A percentile compares a stretch with the other conserved stretches of the same genome.
These are phyloP conservation scores for Cladosporium phlei DNA, from an alignment of 2,329 filamentous ascomycete species.

Conservation along the genomic window DNA sequence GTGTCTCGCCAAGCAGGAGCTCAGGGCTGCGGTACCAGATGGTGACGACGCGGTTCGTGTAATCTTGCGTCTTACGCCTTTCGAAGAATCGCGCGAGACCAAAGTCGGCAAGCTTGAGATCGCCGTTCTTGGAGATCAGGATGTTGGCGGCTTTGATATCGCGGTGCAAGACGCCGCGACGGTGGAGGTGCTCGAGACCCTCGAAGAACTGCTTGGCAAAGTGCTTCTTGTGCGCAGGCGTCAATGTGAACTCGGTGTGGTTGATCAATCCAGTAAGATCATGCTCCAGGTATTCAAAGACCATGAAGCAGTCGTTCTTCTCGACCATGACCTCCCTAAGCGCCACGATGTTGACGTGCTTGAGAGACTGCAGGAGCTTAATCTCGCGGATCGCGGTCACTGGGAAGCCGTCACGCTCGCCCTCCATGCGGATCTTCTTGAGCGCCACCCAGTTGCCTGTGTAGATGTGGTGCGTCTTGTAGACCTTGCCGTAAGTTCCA, in stretches of 20 bases:
- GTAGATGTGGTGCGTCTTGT: conserved; percentile 91
- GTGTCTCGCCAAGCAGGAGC: conserved; percentile 82
- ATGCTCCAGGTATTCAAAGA: conserved; percentile 96
- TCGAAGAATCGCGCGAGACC: conserved; percentile 94
- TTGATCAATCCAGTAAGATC: conserved; percentile 93
- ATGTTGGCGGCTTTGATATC: conserved; percentile 98
- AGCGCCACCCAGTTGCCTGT: conserved; percentile 77
- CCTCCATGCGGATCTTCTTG: conserved; percentile 91
- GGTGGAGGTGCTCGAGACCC: conserved; percentile 88
- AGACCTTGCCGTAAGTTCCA: conserved; percentile 92
- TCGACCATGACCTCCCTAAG: conserved; percentile 96
- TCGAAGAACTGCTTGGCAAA: conserved; percentile 90
- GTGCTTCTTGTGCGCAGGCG: conserved; percentile 84
- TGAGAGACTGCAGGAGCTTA: conserved; percentile 81
- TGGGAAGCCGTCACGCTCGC: conserved; percentile 83
- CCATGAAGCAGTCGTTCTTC: conserved; percentile 98
- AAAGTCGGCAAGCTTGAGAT: conserved; percentile 95
- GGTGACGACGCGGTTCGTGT: conserved; percentile 97
- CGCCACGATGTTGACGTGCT: conserved; percentile 75
- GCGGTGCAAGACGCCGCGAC: conserved; percentile 86
- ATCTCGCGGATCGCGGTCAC: conserved; percentile 89
- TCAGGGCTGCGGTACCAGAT: conserved; percentile 97
- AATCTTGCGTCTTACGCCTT: conserved; percentile 85
- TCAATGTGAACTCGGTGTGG: conserved; percentile 84
- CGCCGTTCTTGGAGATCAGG: conserved; percentile 82